phyloP scores from a whole-genome alignment of 768 basidiomycete species.

The Pleurotus pulmonarius region DNA sequence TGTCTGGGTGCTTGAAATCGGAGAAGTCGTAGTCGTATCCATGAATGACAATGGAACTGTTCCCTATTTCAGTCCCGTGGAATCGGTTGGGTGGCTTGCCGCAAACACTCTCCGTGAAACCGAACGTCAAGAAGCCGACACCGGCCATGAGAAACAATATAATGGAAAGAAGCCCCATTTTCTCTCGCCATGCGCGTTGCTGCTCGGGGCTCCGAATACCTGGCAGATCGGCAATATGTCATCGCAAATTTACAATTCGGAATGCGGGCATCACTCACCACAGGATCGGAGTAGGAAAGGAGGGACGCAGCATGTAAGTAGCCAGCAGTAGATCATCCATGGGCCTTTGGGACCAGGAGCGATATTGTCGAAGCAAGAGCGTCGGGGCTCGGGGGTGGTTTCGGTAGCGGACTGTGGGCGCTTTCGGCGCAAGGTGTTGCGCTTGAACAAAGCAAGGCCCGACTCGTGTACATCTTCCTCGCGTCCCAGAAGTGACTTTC shows the following conservation, averaged over 20 bases:
- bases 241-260: background rate
- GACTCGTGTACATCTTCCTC: constrained; percentile 92
- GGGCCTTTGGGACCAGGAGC: constrained; percentile 86
- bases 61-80: constrained; percentile 76
- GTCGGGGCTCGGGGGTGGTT: constrained; percentile 30
- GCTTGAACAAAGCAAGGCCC: constrained; percentile 88
- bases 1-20: constrained; percentile 78
- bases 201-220: constrained; percentile 89
- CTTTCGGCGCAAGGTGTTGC: constrained; percentile 76
- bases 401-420: constrained; percentile 43
- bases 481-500: constrained; percentile 83
- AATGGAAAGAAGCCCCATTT: constrained; percentile 87
- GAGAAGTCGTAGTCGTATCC: constrained; percentile 93
- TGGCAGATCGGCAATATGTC: constrained; percentile 23
- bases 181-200: constrained; percentile 97
- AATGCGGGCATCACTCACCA: constrained; percentile 47
- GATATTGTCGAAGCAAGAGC: constrained; percentile 36
- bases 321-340: constrained; percentile 93
- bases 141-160: constrained; percentile 83
- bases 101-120: constrained; percentile 93
- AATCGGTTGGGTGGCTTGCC: constrained; percentile 82
- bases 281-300: constrained; percentile 69
- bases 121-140: constrained; percentile 98
- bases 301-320: constrained; percentile 84
- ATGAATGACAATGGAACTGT: constrained; percentile 86